Conservation (phyloP, 2,329 filamentous ascomycete species). For the Penicillium sp. region DNA sequence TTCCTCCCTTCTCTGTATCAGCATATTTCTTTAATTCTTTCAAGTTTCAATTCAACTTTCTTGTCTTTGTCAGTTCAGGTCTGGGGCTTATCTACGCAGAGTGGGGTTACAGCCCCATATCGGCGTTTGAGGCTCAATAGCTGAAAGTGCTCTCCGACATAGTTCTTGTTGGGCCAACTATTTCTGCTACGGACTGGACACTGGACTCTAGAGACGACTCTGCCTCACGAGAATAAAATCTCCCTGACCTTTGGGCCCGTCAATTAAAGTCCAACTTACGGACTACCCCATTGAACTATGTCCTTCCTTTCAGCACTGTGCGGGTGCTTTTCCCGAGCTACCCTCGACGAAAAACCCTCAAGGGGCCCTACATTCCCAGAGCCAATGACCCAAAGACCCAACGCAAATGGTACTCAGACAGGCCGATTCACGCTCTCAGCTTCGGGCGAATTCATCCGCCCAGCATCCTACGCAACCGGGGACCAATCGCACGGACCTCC, state of each 20-base stretch:
- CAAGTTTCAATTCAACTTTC: neutral
- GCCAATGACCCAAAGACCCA: slow-evolving; percentile 7
- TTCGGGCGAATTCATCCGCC: slow-evolving; percentile 19
- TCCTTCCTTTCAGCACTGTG: slow-evolving; percentile 25
- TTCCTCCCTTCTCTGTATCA: neutral
- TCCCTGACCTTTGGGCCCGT: neutral
- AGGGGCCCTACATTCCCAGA: slow-evolving; percentile 9
- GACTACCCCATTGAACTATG: slow-evolving; percentile 17
- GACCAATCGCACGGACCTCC: slow-evolving; percentile 17
- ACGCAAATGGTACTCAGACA: slow-evolving; percentile 19
- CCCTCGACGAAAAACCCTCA: slow-evolving; percentile 11
- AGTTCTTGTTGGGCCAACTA: neutral
- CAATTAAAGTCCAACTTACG: neutral
- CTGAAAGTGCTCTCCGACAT: neutral
- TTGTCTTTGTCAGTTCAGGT: neutral
- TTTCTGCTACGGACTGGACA: neutral
- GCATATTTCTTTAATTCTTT: neutral
- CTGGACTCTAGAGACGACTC: no score
- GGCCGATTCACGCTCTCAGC: slow-evolving; percentile 19
- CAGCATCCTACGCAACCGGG: slow-evolving; percentile 2
- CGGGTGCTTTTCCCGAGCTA: slow-evolving; percentile 23
- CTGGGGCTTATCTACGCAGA: slow-evolving; percentile 8
- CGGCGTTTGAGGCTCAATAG: slow-evolving; percentile 9
- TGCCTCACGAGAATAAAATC: neutral
- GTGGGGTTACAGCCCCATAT: slow-evolving; percentile 9